Evolutionary conservation across 768 basidiomycete species (phyloP).

Genomic region (Suillus subluteus): DNA sequence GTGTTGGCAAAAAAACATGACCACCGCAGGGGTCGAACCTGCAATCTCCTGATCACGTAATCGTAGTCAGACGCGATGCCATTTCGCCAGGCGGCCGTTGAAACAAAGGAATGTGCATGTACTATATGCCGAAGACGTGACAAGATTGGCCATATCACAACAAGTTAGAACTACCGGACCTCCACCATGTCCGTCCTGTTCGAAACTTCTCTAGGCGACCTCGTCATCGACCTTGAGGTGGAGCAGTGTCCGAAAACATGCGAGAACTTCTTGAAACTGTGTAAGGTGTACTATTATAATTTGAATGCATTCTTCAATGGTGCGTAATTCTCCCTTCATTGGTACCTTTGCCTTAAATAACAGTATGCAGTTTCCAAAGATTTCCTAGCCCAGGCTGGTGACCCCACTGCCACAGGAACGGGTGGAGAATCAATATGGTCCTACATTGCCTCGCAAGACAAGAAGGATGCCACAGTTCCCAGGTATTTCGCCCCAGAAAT

Average conservation of each 20-base stretch:
- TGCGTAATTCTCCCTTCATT: slow-evolving; percentile 40
- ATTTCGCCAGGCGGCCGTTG: slow-evolving; percentile 77
- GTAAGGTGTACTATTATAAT: slow-evolving; percentile 97
- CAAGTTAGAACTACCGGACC: not conserved
- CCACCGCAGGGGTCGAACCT: slow-evolving; percentile 90
- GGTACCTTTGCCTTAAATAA: slow-evolving; percentile 10
- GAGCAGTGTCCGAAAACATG: slow-evolving; percentile 89
- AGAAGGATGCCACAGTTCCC: slow-evolving; percentile 43
- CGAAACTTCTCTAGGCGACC: slow-evolving; percentile 95
- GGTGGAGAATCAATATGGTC: slow-evolving; percentile 94
- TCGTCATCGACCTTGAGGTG: slow-evolving; percentile 94
- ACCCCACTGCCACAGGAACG: slow-evolving; percentile 92
- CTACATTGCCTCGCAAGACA: slow-evolving; percentile 55
- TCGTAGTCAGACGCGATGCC: slow-evolving; percentile 89
- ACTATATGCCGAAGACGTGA: no score
- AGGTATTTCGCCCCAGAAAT: slow-evolving; percentile 91
- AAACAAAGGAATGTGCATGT: not conserved
- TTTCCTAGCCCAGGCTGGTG: slow-evolving; percentile 95
- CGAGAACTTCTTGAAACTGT: slow-evolving; percentile 96
- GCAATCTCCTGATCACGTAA: slow-evolving; percentile 79
- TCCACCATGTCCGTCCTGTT: slow-evolving; percentile 89
- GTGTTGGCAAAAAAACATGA: slow-evolving; percentile 40
- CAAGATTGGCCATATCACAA: not conserved
- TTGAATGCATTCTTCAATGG: slow-evolving; percentile 98
- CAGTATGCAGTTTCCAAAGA: slow-evolving; percentile 82